Evolutionary conservation across 2,329 filamentous ascomycete species (phyloP).

Genomic region (Nemania abortiva): DNA sequence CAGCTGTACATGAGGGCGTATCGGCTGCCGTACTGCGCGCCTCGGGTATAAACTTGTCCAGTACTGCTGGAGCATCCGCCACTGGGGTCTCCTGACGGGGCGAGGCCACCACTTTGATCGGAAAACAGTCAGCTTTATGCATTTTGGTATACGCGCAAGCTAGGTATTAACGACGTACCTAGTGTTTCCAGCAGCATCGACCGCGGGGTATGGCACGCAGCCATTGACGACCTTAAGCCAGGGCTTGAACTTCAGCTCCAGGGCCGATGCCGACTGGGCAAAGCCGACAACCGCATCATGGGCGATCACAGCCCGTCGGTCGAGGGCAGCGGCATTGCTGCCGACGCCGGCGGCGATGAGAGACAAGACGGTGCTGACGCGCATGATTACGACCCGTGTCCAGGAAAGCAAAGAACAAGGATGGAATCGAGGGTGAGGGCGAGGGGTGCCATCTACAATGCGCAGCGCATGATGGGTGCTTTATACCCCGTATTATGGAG

Average conservation of each 20-base stretch:
- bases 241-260: constrained; percentile 64
- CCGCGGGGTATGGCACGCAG: constrained; percentile 69
- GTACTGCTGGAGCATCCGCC: constrained; percentile 48
- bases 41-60: constrained; percentile 54
- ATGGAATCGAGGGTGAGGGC: not conserved
- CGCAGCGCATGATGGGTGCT: not conserved
- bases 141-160: not conserved
- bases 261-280: constrained; percentile 62
- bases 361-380: constrained; percentile 27
- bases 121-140: constrained; percentile 7
- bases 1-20: constrained; percentile 53
- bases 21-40: constrained; percentile 44
- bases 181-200: constrained; percentile 61
- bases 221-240: constrained; percentile 64
- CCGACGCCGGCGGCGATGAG: constrained; percentile 33
- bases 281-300: constrained; percentile 63
- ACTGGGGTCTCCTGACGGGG: constrained; percentile 44
- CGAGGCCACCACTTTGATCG: constrained; percentile 48
- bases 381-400: constrained; percentile 34
- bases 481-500: constrained; percentile 19
- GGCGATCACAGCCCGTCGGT: constrained; percentile 46
- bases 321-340: constrained; percentile 36
- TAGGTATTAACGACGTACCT: constrained; percentile 32
- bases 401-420: not conserved
- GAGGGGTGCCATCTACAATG: not conserved